Evolutionary conservation across 1,284 basidiomycete genomes (phyloP).

Genomic region (Leccinum pachyderme): DNA sequence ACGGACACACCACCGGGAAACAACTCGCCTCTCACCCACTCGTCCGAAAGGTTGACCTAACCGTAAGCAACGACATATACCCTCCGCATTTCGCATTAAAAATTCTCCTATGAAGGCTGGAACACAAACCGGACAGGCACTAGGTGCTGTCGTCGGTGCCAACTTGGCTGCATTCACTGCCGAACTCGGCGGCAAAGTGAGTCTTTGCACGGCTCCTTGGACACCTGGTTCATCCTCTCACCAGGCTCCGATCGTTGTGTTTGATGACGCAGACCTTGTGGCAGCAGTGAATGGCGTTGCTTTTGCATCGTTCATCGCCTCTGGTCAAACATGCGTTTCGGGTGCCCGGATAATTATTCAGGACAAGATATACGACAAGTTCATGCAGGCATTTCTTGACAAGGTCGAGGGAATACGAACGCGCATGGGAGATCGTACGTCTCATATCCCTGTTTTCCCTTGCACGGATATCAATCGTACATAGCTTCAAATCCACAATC

Average conservation of each 20-base stretch:
- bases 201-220: slow-evolving; percentile 2
- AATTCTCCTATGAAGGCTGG: slow-evolving; percentile 55
- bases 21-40: slow-evolving; percentile 62
- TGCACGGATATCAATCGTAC: background rate
- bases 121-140: slow-evolving; percentile 65
- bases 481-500: slow-evolving; percentile 67
- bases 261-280: slow-evolving; percentile 69
- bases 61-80: slow-evolving; percentile 44
- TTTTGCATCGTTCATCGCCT: slow-evolving; percentile 81
- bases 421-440: slow-evolving; percentile 76
- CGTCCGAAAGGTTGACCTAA: slow-evolving; percentile 79
- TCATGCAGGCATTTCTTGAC: slow-evolving; percentile 58
- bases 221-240: slow-evolving; percentile 1
- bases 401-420: slow-evolving; percentile 61
- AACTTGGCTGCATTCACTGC: slow-evolving; percentile 76
- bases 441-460: slow-evolving; percentile 16
- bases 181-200: slow-evolving; percentile 77
- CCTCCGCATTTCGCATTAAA: slow-evolving; percentile 1
- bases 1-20: slow-evolving; percentile 60
- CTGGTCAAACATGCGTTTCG: slow-evolving; percentile 83
- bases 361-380: slow-evolving; percentile 61
- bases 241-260: slow-evolving; percentile 75
- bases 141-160: slow-evolving; percentile 68
- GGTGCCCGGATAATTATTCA: slow-evolving; percentile 75
- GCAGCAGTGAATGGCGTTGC: slow-evolving; percentile 75